Evolutionary conservation across 768 basidiomycete genomes (phyloP), one percentile per base, ranked within the genome.

Genomic region (Lactifluus hygrophoroides): DNA sequence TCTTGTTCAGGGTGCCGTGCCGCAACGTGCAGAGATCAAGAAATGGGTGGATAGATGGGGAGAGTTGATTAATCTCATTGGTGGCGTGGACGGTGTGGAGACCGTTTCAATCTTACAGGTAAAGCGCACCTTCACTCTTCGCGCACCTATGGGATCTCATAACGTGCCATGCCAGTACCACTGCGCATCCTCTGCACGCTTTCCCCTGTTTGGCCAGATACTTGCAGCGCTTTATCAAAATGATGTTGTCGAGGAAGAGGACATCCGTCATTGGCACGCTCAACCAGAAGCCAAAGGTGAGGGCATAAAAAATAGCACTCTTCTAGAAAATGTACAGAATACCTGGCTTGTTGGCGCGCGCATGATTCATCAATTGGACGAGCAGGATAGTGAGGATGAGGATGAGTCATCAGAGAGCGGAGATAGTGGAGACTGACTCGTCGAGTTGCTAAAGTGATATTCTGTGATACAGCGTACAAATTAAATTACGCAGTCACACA

Each of bases 201-300:
- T 83, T 65, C 76, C 81, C 17, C 75, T 92, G 57, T 98, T 96
- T 70, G 89, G 88, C 3, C 83, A 89, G 66, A 81, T 95, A 56
- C 80, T 98, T 23, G 86, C 86, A 30, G 85, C 86, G 3, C 75
- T 94, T 14, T 99, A 97, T 70, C 89, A 95, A 67, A 78, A 80
- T n/a, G 95, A 99, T 69, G 80, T 96, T 45, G 84, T 96, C 2
- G 89, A 90, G 49, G 93, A 94, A 66, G 88, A 91, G 51, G 86
- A 92, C 63, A 86, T 97, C 63, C 82, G 90, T n/a, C 77, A 74
- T 49, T 99, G 95, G 95, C 85, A 94, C 70, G 74, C 69, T 53
- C 76, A 73, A 50, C 77, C 80, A 23, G 73, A 67, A 48, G 81
- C 84, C 28, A 78, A 76, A 67, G 88, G 79, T 32, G 75, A 74